These are phyloP conservation scores for Candida freyschussii DNA, from an alignment of 1,139 yeast species.

Conservation along the genomic window DNA sequence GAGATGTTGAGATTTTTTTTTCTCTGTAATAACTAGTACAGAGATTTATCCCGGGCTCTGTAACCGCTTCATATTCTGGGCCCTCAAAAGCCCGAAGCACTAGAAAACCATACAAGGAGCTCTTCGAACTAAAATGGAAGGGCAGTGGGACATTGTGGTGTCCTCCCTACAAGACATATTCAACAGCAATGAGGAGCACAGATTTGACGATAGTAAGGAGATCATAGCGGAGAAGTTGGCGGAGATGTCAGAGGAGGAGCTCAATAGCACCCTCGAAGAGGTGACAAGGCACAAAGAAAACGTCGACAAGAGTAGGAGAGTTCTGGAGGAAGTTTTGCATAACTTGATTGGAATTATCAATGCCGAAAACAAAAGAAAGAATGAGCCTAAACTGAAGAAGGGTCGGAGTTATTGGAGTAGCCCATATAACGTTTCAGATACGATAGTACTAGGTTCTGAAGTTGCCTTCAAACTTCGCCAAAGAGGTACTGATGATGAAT, in stretches of 20 bases:
- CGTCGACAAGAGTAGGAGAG: conserved; percentile 50
- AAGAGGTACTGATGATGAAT: conserved; percentile 70
- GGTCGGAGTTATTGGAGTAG: conserved; percentile 36
- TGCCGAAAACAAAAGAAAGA: conserved; percentile 21
- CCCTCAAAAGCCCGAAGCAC: background rate
- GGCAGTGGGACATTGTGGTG: conserved; percentile 65
- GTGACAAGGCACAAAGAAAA: conserved; percentile 51
- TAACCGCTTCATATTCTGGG: background rate
- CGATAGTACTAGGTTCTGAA: conserved; percentile 65
- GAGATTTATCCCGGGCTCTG: background rate
- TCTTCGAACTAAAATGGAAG: conserved; percentile 28
- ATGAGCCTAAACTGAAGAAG: conserved; percentile 24
- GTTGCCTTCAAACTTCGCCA: conserved; percentile 81
- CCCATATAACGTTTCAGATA: conserved; percentile 53
- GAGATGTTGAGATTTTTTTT: conserved; percentile 6
- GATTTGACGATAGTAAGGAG: conserved; percentile 44
- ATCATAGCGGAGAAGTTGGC: conserved; percentile 29
- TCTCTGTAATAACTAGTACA: conserved; percentile 1
- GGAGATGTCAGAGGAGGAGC: conserved; percentile 34
- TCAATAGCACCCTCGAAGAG: conserved; percentile 37
- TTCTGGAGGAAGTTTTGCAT: conserved; percentile 31
- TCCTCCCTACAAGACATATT: conserved; percentile 65
- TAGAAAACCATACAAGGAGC: too few species aligned
- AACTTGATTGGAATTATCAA: conserved; percentile 28
- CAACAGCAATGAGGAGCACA: conserved; percentile 50